Conservation (phyloP, 768 basidiomycete genomes). For the Macrolepiota dolichaula region DNA sequence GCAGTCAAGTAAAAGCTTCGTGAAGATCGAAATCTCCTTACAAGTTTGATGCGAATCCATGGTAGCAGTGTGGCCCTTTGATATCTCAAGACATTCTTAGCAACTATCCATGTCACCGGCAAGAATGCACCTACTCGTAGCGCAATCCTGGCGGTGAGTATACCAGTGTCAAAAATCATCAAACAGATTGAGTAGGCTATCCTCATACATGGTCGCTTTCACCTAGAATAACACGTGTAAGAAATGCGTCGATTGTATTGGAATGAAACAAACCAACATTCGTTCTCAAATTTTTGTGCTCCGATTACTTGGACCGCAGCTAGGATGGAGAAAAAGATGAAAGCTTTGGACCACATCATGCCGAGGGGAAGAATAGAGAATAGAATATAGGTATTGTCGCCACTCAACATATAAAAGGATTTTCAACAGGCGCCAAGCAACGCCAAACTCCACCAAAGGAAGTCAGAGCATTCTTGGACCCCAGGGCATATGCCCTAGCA, state of each 20-base stretch:
- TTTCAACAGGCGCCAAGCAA: no score
- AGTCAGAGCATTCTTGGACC: no score
- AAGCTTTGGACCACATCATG: not conserved
- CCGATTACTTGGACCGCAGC: not conserved
- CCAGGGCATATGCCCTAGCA: no score
- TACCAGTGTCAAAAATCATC: not conserved
- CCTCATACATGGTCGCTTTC: slow-evolving; percentile 2
- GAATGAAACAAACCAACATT: not conserved
- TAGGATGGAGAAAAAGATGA: not conserved
- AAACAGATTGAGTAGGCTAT: not conserved
- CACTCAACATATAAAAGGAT: no score
- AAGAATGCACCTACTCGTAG: not conserved
- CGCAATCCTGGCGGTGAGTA: not conserved
- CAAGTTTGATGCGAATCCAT: slow-evolving; percentile 5
- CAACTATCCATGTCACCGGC: not conserved
- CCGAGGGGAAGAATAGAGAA: no score
- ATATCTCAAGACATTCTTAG: not conserved
- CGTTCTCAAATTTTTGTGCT: not conserved
- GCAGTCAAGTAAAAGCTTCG: not conserved
- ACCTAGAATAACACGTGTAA: not conserved
- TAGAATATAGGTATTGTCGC: no score
- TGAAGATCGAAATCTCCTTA: not conserved
- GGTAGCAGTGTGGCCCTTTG: slow-evolving; percentile 1
- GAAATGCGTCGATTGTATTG: no score
- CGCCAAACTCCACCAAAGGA: no score